phyloP scores from a whole-genome alignment of 2,329 filamentous ascomycete species.

The Xylaria sp. region DNA sequence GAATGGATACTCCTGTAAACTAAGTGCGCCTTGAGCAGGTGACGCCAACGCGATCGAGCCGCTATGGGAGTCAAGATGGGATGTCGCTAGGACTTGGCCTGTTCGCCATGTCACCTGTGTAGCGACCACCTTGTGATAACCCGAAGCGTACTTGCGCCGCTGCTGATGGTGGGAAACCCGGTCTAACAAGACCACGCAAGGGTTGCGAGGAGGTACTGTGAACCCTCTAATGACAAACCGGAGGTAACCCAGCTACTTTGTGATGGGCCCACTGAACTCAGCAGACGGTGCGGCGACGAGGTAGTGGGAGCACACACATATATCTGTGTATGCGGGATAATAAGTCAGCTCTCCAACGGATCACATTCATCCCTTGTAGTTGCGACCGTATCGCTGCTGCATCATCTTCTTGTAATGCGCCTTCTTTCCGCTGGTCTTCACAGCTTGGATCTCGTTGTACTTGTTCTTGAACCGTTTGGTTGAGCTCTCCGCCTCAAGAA shows the following conservation, averaged over 20 bases:
- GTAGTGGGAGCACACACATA: not conserved
- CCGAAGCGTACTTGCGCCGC: not conserved
- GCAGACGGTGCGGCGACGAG: not conserved
- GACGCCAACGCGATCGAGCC: not conserved
- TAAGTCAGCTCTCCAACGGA: not conserved
- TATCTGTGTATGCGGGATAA: not conserved
- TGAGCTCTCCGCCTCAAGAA: conserved; percentile 61
- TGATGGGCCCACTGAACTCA: not conserved
- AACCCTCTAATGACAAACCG: not conserved
- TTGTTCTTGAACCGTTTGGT: conserved; percentile 76
- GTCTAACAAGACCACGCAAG: not conserved
- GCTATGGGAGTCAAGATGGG: not conserved
- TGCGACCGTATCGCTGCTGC: conserved; percentile 31
- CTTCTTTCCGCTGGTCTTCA: conserved; percentile 84
- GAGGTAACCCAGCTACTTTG: not conserved
- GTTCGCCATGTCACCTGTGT: not conserved
- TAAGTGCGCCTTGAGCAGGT: not conserved
- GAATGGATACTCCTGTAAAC: not conserved
- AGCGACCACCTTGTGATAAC: not conserved
- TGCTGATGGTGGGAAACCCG: not conserved
- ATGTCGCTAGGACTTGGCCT: not conserved
- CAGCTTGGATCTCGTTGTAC: conserved; percentile 76
- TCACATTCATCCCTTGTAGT: conserved; percentile 25
- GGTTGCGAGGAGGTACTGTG: not conserved
- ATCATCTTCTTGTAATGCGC: conserved; percentile 79